Evolutionary conservation across 2,329 filamentous ascomycete genomes (phyloP).

Genomic region (Neonectria coccinea): DNA sequence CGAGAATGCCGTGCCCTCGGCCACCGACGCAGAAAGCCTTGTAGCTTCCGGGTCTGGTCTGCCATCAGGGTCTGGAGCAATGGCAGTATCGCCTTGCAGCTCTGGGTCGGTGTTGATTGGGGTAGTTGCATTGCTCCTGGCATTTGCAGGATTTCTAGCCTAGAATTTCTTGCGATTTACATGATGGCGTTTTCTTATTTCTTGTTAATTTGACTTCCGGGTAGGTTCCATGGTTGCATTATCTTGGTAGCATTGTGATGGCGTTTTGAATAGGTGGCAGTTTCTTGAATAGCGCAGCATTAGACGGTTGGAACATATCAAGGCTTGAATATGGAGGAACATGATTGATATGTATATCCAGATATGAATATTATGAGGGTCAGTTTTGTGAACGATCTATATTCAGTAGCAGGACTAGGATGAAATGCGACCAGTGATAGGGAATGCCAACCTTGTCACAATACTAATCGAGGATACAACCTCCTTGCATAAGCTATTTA

Average conservation of each 20-base stretch:
- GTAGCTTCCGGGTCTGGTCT: slow-evolving; percentile 63
- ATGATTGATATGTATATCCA: neutral
- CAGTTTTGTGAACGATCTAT: neutral
- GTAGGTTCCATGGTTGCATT: slow-evolving; percentile 1
- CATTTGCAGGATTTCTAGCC: slow-evolving; percentile 35
- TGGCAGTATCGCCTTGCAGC: slow-evolving; percentile 16
- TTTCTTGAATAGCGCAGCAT: neutral
- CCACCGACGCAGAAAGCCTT: slow-evolving; percentile 61
- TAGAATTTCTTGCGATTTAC: slow-evolving; percentile 10
- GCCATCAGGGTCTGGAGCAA: slow-evolving; percentile 27
- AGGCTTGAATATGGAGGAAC: neutral
- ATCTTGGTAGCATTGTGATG: neutral
- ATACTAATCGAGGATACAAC: neutral
- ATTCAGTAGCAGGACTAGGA: no score
- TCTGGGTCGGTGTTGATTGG: slow-evolving; percentile 5
- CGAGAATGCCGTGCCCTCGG: slow-evolving; percentile 63
- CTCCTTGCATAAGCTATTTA: neutral
- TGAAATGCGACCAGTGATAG: neutral
- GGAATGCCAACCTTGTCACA: neutral
- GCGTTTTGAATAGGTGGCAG: neutral
- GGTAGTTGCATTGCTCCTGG: slow-evolving; percentile 30
- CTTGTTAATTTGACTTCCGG: neutral
- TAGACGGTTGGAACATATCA: neutral
- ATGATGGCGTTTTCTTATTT: neutral
- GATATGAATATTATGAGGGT: neutral